Evolutionary conservation across 2,329 filamentous ascomycete species (phyloP), one percentile per base, ranked within the genome.

Genomic region (Fusarium sp.): DNA sequence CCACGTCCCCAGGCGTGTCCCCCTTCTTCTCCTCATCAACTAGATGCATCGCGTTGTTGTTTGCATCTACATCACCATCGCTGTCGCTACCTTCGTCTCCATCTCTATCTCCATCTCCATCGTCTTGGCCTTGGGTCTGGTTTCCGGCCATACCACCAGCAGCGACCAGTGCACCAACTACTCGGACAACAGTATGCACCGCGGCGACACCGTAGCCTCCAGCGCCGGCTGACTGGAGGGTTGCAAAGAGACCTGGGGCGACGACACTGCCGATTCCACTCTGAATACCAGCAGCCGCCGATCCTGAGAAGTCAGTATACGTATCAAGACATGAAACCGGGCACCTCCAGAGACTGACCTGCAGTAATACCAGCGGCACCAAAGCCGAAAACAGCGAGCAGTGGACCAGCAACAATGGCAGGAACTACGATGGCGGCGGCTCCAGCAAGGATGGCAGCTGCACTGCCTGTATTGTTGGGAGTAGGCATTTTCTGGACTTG

Each of bases 161-260:
- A 3, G 14, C 38, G 7, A 52, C 14, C 3, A 20, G 14, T 2
- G 26, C 45, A 12, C 39, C 60, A 1, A 23, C 14, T 11, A 4
- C 59, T 24, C 72, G 70, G 15, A 72, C 51, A 1, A 48, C 64
- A 3, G 63, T 63, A 2, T 72, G 32, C 1, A 76, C 70, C 4
- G 45, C 58, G 0, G 69, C 66, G 4, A 69, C 55, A 2, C 74
- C 74, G 12, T 67, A 73, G 1, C 78, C 78, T 0, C 72, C 76
- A 4, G 64, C 66, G 0, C 55, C 77, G 0, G 76, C 77, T 40
- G 76, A 78, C 65, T 78, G 74, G 0, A 78, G 64, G 4, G 52
- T 71, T 2, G 78, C 73, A 21, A 79, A 78, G 1, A 67, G 0
- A 7, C 72, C 64, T 0, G 58, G 50, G 1, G 68, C 69, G 0